phyloP scores from a whole-genome alignment of 2,329 filamentous ascomycete species.

The Dactylellina haptotyla region DNA sequence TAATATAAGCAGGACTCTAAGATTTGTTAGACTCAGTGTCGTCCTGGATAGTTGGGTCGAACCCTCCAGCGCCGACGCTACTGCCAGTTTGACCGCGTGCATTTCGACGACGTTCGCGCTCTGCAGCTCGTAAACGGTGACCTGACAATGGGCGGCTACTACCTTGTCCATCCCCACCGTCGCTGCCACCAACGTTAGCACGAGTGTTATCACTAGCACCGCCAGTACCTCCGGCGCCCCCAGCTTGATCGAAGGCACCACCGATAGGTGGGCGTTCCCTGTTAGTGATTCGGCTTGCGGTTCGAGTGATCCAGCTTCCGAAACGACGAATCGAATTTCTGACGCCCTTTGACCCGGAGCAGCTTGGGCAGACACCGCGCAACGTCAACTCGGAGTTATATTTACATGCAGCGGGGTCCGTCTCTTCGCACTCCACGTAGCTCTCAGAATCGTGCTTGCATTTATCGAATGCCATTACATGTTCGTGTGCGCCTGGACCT shows the following conservation, averaged over 20 bases:
- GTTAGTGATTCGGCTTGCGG: conserved; percentile 17
- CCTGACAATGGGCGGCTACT: conserved; percentile 1
- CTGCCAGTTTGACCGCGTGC: conserved; percentile 35
- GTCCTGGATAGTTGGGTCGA: conserved; percentile 33
- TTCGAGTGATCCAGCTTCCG: conserved; percentile 24
- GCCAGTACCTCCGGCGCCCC: neutral
- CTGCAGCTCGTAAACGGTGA: neutral
- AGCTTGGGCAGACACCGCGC: neutral
- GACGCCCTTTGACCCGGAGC: neutral
- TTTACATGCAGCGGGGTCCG: neutral
- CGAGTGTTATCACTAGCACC: neutral
- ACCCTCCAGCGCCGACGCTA: conserved; percentile 46
- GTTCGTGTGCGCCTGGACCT: conserved; percentile 16
- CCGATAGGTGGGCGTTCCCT: neutral
- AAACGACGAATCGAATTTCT: conserved; percentile 18
- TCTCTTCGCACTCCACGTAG: conserved; percentile 39
- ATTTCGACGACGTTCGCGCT: conserved; percentile 2
- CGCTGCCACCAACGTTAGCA: neutral
- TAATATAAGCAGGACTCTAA: neutral
- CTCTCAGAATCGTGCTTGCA: conserved; percentile 7
- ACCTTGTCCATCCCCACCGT: neutral
- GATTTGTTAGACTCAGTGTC: conserved; percentile 46
- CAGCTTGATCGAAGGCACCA: neutral
- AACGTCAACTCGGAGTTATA: conserved; percentile 4
- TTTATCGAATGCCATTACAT: conserved; percentile 18